Percentiles rank a stretch among this genome's conserved stretches.
These are phyloP conservation scores for Tolypocladium album DNA, from an alignment of 2,329 filamentous ascomycete species.

Conservation along the genomic window DNA sequence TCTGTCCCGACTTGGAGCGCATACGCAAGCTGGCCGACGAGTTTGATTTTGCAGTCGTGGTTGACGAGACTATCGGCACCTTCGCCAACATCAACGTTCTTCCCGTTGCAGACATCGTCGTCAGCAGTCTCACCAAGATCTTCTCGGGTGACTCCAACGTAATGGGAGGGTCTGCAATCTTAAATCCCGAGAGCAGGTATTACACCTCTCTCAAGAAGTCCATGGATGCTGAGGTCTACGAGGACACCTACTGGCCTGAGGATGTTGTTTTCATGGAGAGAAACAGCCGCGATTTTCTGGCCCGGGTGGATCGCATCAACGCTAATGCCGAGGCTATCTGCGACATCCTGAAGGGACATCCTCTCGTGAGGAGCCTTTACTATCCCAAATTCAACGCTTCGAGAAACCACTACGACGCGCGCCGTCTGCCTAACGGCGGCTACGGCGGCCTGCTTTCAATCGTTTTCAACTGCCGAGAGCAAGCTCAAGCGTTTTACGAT, in stretches of 20 bases:
- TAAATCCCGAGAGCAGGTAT: conserved; percentile 57
- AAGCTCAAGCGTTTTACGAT: conserved; percentile 78
- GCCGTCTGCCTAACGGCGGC: conserved; percentile 61
- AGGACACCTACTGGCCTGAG: conserved; percentile 90
- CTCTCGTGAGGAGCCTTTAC: conserved; percentile 63
- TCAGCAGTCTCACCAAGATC: conserved; percentile 91
- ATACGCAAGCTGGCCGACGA: conserved; percentile 70
- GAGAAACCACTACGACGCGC: conserved; percentile 65
- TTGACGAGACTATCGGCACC: conserved; percentile 95
- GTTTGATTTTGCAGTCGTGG: conserved; percentile 80
- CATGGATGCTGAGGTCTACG: conserved; percentile 52
- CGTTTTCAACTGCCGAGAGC: conserved; percentile 58
- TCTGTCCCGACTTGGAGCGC: conserved; percentile 72
- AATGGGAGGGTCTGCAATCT: conserved; percentile 73
- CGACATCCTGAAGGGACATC: conserved; percentile 51
- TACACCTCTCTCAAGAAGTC: conserved; percentile 58
- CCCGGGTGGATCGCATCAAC: conserved; percentile 76
- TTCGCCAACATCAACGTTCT: conserved; percentile 94
- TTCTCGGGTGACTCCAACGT: conserved; percentile 98
- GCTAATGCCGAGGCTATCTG: conserved; percentile 76
- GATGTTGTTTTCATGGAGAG: conserved; percentile 91
- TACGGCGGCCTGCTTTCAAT: conserved; percentile 87
- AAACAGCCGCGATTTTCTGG: conserved; percentile 86
- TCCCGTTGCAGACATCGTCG: conserved; percentile 79
- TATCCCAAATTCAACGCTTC: conserved; percentile 77